These are phyloP conservation scores for Scalesia atractyloides DNA, from an alignment of 129 eudicot genomes.

Conservation along the genomic window DNA sequence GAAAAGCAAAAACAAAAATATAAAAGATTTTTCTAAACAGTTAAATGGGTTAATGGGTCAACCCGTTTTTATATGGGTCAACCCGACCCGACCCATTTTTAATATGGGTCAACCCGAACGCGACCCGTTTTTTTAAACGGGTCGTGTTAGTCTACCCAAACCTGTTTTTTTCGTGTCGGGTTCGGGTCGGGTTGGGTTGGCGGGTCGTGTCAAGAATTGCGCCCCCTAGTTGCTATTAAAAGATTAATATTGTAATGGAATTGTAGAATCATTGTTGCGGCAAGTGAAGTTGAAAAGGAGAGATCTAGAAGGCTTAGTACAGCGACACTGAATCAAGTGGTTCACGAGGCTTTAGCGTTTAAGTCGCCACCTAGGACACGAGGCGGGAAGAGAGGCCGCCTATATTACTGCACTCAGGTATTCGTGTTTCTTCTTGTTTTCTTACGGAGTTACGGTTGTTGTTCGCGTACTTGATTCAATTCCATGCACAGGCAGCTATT, in stretches of 20 bases:
- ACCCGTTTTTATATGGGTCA: too few relatives aligned
- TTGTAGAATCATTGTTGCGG: constrained; percentile 83
- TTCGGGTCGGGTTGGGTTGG: too few relatives aligned
- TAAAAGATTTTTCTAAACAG: too few relatives aligned
- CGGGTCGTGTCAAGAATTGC: too few relatives aligned
- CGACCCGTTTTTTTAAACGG: too few relatives aligned
- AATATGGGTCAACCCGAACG: too few relatives aligned
- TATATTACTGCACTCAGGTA: constrained; percentile 97
- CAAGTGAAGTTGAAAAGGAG: constrained; percentile 87
- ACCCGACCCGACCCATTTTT: too few relatives aligned
- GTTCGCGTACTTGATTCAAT: constrained; percentile 15
- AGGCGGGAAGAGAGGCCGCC: constrained; percentile 95
- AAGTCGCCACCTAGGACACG: constrained; percentile 97
- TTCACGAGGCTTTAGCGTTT: constrained; percentile 88
- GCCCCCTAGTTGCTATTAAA: too few relatives aligned
- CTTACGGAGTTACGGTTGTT: constrained; percentile 7
- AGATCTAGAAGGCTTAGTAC: constrained; percentile 94
- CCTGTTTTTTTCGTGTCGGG: too few relatives aligned
- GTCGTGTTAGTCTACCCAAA: too few relatives aligned
- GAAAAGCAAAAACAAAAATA: too few relatives aligned
- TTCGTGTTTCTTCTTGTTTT: constrained; percentile 4
- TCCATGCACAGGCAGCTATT: constrained; percentile 77
- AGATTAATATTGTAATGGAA: constrained; percentile 5
- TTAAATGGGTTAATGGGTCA: too few relatives aligned
- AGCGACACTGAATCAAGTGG: constrained; percentile 84